These are phyloP conservation scores for Ophiostoma pallidulum DNA, from an alignment of 2,329 filamentous ascomycete species.

Conservation along the genomic window DNA sequence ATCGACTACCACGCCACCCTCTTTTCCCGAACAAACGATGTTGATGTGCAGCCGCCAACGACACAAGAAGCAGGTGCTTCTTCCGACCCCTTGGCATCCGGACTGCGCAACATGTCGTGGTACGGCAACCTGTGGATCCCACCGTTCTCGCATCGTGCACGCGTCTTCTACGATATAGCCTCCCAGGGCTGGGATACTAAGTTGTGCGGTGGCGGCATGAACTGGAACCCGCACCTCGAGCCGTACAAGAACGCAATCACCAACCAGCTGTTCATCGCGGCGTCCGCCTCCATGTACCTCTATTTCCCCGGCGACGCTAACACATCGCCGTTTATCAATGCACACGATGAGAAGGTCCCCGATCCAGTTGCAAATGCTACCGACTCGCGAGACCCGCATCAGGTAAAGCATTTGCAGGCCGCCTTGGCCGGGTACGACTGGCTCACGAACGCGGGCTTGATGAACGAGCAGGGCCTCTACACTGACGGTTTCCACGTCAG, in stretches of 20 bases:
- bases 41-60: too few relatives aligned
- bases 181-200: slow-evolving; percentile 69
- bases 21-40: too few relatives aligned
- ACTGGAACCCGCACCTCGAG: slow-evolving; percentile 58
- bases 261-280: slow-evolving; percentile 80
- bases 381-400: slow-evolving; percentile 25
- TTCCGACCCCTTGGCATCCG: slow-evolving; percentile 15
- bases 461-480: slow-evolving; percentile 62
- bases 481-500: slow-evolving; percentile 83
- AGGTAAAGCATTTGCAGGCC: slow-evolving; percentile 59
- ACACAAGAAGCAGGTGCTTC: background rate
- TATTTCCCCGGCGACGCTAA: slow-evolving; percentile 76
- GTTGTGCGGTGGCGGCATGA: slow-evolving; percentile 80
- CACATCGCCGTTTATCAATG: slow-evolving; percentile 51
- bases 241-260: slow-evolving; percentile 97
- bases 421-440: slow-evolving; percentile 73
- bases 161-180: slow-evolving; percentile 77
- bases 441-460: slow-evolving; percentile 75
- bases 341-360: slow-evolving; percentile 6
- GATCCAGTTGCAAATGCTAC: slow-evolving; percentile 7
- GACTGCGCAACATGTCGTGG: slow-evolving; percentile 46
- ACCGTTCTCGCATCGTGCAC: slow-evolving; percentile 72
- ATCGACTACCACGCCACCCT: slow-evolving; percentile 57
- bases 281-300: slow-evolving; percentile 81
- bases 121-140: slow-evolving; percentile 67